Base-by-base conservation (phyloP, 176 grass and related monocot genomes). In the Rhipidocladum racemiflorum region DNA sequence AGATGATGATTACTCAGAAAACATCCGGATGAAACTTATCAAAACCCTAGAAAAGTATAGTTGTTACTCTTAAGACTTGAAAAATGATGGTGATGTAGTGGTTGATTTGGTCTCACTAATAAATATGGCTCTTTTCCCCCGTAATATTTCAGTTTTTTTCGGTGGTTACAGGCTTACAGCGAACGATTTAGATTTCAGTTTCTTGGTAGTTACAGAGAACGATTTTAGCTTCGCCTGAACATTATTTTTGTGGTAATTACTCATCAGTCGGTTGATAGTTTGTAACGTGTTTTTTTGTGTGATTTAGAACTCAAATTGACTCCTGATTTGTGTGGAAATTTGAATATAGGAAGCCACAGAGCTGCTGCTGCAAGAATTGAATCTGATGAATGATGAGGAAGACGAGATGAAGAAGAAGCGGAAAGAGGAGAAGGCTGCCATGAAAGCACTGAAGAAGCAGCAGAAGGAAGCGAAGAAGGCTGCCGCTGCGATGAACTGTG, bases 291-390 rank as follows among this genome's bases (percentile, higher is more conserved):
- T 17, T 70, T 66, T 66, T 67, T 21, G 4, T 86, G 15, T 20
- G 20, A 13, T n/a, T 80, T 21, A 23, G 11, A 27, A 17, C 34
- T 70, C 6, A 16, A 48, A 13, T 29, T 78, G 61, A 51, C 8
- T 44, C 18, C 8, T 60, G 2, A 13, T 43, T 27, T 69, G 0
- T 81, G 29, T 53, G 60, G 8, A 15, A 9, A 18, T 73, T 20
- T 39, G 10, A 2, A 53, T 39, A 1, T 65, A 98, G 92, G 88
- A 95, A 75, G 88, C 90, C 25, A 84, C 90, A 0, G 86, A 88
- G 82, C 55, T 93, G 10, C 83, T 98, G 82, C 21, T 94, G 8
- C 48, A 90, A 17, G 84, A 93, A 36, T 66, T 91, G 57, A 86
- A 82, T 42, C 88, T 76, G 84, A 87, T 97, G 76, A 91, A 76